phyloP scores from a whole-genome alignment of 2,329 filamentous ascomycete species.

The Fusarium sp. region DNA sequence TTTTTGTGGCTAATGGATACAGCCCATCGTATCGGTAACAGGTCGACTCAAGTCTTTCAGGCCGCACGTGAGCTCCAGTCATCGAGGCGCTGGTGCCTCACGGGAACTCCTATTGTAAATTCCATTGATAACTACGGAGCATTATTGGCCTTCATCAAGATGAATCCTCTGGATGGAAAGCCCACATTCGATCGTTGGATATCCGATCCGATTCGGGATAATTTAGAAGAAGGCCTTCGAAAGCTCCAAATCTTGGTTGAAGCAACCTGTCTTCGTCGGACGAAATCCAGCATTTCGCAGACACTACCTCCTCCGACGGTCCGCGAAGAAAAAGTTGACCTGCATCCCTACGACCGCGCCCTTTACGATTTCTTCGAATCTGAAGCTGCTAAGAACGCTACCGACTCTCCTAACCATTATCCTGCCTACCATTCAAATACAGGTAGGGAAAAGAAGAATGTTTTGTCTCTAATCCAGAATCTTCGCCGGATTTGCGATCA shows the following conservation, averaged over 20 bases:
- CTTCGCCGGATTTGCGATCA: conserved; percentile 14
- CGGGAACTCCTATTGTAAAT: conserved; percentile 54
- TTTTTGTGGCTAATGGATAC: fast-evolving
- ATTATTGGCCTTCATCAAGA: conserved; percentile 46
- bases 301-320: background rate
- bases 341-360: background rate
- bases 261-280: conserved; percentile 3
- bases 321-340: background rate
- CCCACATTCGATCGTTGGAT: conserved; percentile 15
- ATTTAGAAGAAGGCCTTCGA: fast-evolving
- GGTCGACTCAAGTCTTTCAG: conserved; percentile 43
- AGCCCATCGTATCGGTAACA: conserved; percentile 52
- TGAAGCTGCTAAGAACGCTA: background rate
- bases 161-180: too few species aligned
- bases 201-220: background rate
- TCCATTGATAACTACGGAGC: conserved; percentile 51
- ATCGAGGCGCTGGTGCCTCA: conserved; percentile 50
- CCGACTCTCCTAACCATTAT: background rate
- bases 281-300: background rate
- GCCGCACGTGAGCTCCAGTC: conserved; percentile 38
- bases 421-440: fast-evolving
- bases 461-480: background rate
- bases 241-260: background rate
- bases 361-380: background rate
- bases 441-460: background rate